Percentiles rank a stretch among this genome's conserved stretches.
phyloP scores from a whole-genome alignment of 208 protist genomes.

The Leishmania lainsoni region DNA sequence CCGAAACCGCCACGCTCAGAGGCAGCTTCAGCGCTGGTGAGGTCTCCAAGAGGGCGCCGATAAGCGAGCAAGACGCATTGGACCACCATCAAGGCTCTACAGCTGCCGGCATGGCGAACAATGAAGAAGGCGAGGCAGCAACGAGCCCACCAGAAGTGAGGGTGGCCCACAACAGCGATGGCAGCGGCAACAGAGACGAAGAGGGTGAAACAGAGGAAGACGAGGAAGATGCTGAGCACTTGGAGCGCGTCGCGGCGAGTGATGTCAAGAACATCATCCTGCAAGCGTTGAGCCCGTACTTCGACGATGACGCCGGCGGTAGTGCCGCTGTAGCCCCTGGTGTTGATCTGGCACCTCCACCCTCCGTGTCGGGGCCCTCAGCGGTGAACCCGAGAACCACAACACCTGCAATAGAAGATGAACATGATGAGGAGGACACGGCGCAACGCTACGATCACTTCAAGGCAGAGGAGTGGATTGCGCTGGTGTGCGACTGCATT shows the following conservation, averaged over 20 bases:
- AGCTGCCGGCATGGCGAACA: not conserved
- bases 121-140: not conserved
- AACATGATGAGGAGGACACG: conserved; percentile 41
- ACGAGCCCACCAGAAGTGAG: too few relatives aligned
- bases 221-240: conserved; percentile 24
- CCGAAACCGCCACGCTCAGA: not conserved
- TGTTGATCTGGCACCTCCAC: conserved; percentile 2
- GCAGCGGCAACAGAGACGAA: not conserved
- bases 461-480: conserved; percentile 72
- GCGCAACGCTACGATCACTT: conserved; percentile 84
- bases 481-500: conserved; percentile 84
- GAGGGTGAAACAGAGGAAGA: conserved; percentile 29
- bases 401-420: conserved; percentile 12
- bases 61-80: not conserved
- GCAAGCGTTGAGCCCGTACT: conserved; percentile 81
- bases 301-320: conserved; percentile 77
- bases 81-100: not conserved
- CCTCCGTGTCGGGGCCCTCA: not conserved
- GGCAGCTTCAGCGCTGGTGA: not conserved
- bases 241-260: conserved; percentile 63
- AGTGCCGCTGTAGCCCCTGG: conserved; percentile 16
- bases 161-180: not conserved
- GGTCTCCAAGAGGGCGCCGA: not conserved
- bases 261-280: conserved; percentile 91
- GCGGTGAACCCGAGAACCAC: conserved; percentile 3